phyloP scores from a whole-genome alignment of 2,329 filamentous ascomycete species.

The Neurospora sp. region DNA sequence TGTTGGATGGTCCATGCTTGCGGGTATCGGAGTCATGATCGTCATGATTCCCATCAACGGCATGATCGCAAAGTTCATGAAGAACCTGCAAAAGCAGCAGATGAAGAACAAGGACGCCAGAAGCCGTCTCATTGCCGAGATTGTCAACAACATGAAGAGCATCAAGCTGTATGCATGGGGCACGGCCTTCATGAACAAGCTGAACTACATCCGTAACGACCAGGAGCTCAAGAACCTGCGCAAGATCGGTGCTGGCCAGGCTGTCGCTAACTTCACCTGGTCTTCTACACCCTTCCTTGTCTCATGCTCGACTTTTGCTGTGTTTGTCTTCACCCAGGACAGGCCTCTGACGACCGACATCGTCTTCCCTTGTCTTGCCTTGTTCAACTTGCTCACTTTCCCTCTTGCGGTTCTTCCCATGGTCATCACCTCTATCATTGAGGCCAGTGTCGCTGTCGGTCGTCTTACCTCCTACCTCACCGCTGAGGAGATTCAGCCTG shows the following conservation, averaged over 20 bases:
- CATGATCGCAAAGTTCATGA: conserved; percentile 85
- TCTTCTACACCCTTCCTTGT: conserved; percentile 95
- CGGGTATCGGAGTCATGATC: conserved; percentile 89
- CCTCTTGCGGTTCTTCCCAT: conserved; percentile 89
- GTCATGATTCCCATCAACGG: conserved; percentile 96
- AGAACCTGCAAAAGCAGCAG: conserved; percentile 85
- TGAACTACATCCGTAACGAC: conserved; percentile 93
- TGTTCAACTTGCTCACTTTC: conserved; percentile 95
- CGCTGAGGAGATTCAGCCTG: conserved; percentile 80
- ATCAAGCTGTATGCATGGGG: conserved; percentile 99
- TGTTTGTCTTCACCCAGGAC: conserved; percentile 80
- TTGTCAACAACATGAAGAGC: conserved; percentile 99
- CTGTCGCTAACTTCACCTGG: conserved; percentile 96
- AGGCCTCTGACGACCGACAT: conserved; percentile 83
- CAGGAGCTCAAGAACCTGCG: conserved; percentile 89
- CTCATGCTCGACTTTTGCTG: conserved; percentile 89
- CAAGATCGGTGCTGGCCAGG: conserved; percentile 90
- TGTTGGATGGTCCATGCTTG: conserved; percentile 92
- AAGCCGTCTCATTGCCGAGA: conserved; percentile 90
- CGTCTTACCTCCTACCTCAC: conserved; percentile 77
- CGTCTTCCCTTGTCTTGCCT: conserved; percentile 83
- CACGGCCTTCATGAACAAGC: conserved; percentile 91
- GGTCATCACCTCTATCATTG: conserved; percentile 94
- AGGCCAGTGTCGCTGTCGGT: conserved; percentile 84
- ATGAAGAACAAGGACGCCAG: conserved; percentile 99